Base-by-base conservation (phyloP, 257 asterid species). In the Fraxinus excelsior region DNA sequence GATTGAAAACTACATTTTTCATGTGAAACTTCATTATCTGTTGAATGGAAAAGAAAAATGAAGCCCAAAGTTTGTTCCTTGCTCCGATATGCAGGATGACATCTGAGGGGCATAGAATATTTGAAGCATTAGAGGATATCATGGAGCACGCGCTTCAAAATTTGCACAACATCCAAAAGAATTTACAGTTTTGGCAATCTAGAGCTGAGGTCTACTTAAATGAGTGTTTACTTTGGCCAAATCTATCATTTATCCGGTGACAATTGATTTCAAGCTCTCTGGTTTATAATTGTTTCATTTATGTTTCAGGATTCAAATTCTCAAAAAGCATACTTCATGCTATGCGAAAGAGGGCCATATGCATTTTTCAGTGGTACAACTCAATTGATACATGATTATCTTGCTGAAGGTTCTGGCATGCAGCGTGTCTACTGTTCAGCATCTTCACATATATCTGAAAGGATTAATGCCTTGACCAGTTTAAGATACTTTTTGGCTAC, bases 301-400 rank as follows among this genome's bases (percentile, higher is more conserved):
- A 9, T 83, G 49, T 85, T 81, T 76, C 84, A 96, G 99, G 93
- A 90, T 32, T 88, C 99, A 65, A 87, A 84, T 88, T 86, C 88
- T 80, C 90, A 73, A 77, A 90, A 88, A 78, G 97, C 96, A 68
- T 96, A 90, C 87, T 96, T 93, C 86, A 90, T 96, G 97, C 82
- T 96, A 70, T 96, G 98, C 46, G 94, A 91, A 81, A 85, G 97
- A 78, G 99, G 99, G 72, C 98, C 97, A 19, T 75, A 67, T 72
- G 98, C 98, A 67, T 91, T 93, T 88, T n/a, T 93, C 23, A 83
- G 79, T 87, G 96, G 96, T 78, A 77, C 96, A 72, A n/a, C 84
- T 74, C 94, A 90, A 76, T 78, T 96, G 79, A 76, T 93, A 70
- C 89, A 83, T 2, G 91, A 85, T 79, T 87, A 66, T 86, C 85